phyloP scores from a whole-genome alignment of 805 yeast species.

The Gaillardinia entomophila region DNA sequence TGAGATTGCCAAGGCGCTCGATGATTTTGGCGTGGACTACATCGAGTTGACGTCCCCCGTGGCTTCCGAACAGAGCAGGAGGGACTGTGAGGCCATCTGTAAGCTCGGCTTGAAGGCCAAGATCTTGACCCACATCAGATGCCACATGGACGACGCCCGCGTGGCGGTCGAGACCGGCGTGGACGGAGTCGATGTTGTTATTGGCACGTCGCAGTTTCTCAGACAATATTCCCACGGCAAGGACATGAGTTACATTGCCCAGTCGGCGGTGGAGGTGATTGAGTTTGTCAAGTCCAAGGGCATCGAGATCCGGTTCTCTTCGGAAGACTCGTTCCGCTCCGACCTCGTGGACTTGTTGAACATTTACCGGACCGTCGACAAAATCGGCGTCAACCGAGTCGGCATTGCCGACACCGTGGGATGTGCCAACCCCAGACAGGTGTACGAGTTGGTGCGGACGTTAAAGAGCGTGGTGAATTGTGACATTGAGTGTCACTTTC shows the following conservation, averaged over 20 bases:
- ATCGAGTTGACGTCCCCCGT: slow-evolving; percentile 97
- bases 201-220: slow-evolving; percentile 93
- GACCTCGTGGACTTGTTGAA: slow-evolving; percentile 92
- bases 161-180: slow-evolving; percentile 98
- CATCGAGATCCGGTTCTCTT: slow-evolving; percentile 92
- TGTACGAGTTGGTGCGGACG: slow-evolving; percentile 91
- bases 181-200: slow-evolving; percentile 97
- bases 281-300: slow-evolving; percentile 96
- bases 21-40: slow-evolving; percentile 97
- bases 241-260: slow-evolving; percentile 96
- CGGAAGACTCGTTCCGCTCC: slow-evolving; percentile 96
- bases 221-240: slow-evolving; percentile 96
- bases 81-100: slow-evolving; percentile 97
- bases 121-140: slow-evolving; percentile 92
- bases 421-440: slow-evolving; percentile 98
- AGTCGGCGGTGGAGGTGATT: slow-evolving; percentile 92
- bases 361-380: slow-evolving; percentile 93
- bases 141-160: slow-evolving; percentile 98
- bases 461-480: slow-evolving; percentile 89
- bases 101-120: slow-evolving; percentile 94
- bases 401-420: slow-evolving; percentile 99
- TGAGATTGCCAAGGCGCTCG: slow-evolving; percentile 94
- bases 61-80: slow-evolving; percentile 89
- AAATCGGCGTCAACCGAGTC: slow-evolving; percentile 96
- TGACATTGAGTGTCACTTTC: slow-evolving; percentile 98